These are phyloP conservation scores for Blastomyces gilchristii DNA, from an alignment of 2,329 filamentous ascomycete genomes.

Conservation along the genomic window DNA sequence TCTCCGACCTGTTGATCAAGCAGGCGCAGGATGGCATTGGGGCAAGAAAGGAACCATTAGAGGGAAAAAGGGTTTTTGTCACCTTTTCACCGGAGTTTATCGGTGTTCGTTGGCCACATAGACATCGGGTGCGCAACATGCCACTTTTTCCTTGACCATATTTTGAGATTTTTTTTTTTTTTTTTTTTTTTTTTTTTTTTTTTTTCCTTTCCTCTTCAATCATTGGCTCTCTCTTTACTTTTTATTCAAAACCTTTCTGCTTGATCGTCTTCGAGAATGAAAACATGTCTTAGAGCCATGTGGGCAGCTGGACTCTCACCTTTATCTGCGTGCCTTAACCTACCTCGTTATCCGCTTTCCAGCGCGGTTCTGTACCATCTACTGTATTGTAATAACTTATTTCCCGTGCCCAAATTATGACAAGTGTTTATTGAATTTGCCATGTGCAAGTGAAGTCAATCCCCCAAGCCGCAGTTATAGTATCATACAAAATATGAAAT, in stretches of 20 bases:
- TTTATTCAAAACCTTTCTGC: neutral
- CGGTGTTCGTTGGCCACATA: neutral
- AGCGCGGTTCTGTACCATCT: no score
- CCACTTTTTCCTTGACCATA: constrained; percentile 1
- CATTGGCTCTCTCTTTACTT: neutral
- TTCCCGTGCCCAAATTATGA: no score
- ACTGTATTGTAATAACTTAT: no score
- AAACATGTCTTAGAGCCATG: no score
- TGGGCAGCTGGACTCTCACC: no score
- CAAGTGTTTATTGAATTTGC: no score
- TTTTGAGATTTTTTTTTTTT: neutral
- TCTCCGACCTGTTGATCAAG: neutral
- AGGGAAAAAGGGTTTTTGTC: neutral
- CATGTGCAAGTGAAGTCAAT: no score
- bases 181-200: neutral
- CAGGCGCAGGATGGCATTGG: neutral
- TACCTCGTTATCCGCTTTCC: no score
- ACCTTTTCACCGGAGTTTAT: neutral
- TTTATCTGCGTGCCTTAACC: no score
- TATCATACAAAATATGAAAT: no score
- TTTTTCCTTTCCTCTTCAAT: neutral
- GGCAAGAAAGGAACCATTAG: neutral
- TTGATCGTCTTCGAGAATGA: no score
- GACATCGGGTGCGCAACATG: neutral
- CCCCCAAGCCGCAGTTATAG: no score